Evolutionary conservation across 1,284 basidiomycete genomes (phyloP).

Genomic region (Ceratobasidium sp.): DNA sequence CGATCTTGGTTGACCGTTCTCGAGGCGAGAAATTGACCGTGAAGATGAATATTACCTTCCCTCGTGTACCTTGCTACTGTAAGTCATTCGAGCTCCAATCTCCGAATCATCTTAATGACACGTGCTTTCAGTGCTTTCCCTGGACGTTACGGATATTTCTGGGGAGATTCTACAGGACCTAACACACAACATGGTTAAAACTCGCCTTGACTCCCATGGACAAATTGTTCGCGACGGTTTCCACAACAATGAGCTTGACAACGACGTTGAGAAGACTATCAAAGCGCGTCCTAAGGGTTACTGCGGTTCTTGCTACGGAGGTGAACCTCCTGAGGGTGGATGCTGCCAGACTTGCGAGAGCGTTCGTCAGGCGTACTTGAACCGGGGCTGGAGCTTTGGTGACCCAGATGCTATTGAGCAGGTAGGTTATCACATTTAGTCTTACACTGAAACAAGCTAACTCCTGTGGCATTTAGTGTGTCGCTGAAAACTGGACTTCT

Average conservation of each 20-base stretch:
- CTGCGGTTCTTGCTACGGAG: slow-evolving; percentile 99
- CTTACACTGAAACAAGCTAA: not conserved
- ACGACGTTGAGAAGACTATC: slow-evolving; percentile 86
- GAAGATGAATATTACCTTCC: slow-evolving; percentile 94
- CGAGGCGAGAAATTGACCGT: slow-evolving; percentile 95
- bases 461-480: slow-evolving; percentile 71
- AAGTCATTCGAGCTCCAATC: slow-evolving; percentile 58
- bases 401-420: slow-evolving; percentile 95
- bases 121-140: slow-evolving; percentile 81
- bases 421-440: slow-evolving; percentile 60
- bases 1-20: slow-evolving; percentile 92
- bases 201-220: slow-evolving; percentile 78
- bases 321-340: slow-evolving; percentile 80
- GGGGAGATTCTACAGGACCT: slow-evolving; percentile 94
- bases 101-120: not conserved
- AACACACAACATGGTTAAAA: slow-evolving; percentile 90
- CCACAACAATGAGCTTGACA: slow-evolving; percentile 69
- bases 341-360: slow-evolving; percentile 99
- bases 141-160: slow-evolving; percentile 98
- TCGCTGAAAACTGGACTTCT: slow-evolving; percentile 94
- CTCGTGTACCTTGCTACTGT: slow-evolving; percentile 97
- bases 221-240: slow-evolving; percentile 65
- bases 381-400: slow-evolving; percentile 94
- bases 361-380: slow-evolving; percentile 90
- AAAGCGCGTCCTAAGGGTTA: slow-evolving; percentile 74